Conservation (phyloP, 495 filamentous ascomycete genomes). For the Annulohypoxylon stygium region DNA sequence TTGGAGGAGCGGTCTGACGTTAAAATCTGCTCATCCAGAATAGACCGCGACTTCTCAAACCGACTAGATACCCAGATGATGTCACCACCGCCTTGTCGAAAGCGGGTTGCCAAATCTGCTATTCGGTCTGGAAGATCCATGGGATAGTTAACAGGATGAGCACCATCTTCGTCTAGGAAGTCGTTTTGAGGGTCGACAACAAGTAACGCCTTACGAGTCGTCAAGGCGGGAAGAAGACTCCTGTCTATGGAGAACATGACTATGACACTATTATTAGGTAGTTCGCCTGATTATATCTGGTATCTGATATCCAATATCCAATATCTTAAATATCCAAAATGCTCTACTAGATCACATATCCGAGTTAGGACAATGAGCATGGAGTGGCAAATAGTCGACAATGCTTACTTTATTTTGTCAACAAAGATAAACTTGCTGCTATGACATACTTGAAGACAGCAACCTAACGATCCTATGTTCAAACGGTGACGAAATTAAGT, state of each 20-base stretch:
- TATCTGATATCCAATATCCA: slow-evolving; percentile 14
- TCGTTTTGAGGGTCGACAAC: slow-evolving; percentile 94
- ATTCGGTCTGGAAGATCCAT: slow-evolving; percentile 76
- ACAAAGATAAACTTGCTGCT: slow-evolving; percentile 13
- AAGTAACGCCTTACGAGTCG: slow-evolving; percentile 84
- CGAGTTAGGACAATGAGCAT: slow-evolving; percentile 18
- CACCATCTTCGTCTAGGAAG: slow-evolving; percentile 78
- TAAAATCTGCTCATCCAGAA: slow-evolving; percentile 65
- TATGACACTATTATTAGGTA: slow-evolving; percentile 30
- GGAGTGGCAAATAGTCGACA: not conserved
- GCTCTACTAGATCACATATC: slow-evolving; percentile 18
- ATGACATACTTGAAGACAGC: slow-evolving; percentile 39
- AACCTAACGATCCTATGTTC: slow-evolving; percentile 4
- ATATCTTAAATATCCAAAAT: slow-evolving; percentile 27
- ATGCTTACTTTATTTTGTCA: slow-evolving; percentile 28
- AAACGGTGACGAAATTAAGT: slow-evolving; percentile 18
- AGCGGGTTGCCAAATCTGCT: slow-evolving; percentile 73
- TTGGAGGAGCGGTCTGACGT: slow-evolving; percentile 47
- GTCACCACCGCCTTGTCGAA: slow-evolving; percentile 78
- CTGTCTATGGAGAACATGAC: slow-evolving; percentile 64
- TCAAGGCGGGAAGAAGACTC: slow-evolving; percentile 60
- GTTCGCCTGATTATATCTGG: slow-evolving; percentile 14
- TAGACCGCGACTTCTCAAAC: slow-evolving; percentile 72
- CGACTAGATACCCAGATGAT: slow-evolving; percentile 90
- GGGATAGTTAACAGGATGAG: slow-evolving; percentile 73